phyloP scores from a whole-genome alignment of 768 basidiomycete genomes.

The Astraeus odoratus region DNA sequence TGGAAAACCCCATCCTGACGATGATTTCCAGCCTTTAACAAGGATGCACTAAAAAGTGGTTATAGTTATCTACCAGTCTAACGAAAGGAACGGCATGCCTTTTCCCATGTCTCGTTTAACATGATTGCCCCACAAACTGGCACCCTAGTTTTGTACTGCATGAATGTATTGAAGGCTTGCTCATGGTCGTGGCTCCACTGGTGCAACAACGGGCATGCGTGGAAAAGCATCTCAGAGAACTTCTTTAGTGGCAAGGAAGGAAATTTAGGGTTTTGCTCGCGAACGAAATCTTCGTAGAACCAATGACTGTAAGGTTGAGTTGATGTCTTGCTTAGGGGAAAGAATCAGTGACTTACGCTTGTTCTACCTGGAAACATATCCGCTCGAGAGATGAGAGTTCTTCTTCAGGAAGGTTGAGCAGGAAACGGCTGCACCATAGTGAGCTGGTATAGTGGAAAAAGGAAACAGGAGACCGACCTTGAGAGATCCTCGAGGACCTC shows the following conservation, averaged over 20 bases:
- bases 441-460: constrained; percentile 8
- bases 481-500: constrained; percentile 89
- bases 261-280: constrained; percentile 81
- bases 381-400: constrained; percentile 89
- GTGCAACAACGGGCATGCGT: constrained; percentile 73
- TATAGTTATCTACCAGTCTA: constrained; percentile 7
- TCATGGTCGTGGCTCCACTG: constrained; percentile 84
- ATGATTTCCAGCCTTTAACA: constrained; percentile 97
- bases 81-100: constrained; percentile 44
- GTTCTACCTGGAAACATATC: constrained; percentile 97
- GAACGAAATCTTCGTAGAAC: constrained; percentile 99
- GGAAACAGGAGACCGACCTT: constrained; percentile 46
- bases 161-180: constrained; percentile 80
- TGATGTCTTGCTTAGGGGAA: constrained; percentile 6
- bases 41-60: constrained; percentile 67
- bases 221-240: constrained; percentile 90
- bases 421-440: constrained; percentile 66
- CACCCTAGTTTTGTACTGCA: constrained; percentile 94
- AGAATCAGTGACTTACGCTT: constrained; percentile 69
- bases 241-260: constrained; percentile 86
- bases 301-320: constrained; percentile 65
- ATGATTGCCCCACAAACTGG: constrained; percentile 98
- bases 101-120: constrained; percentile 87
- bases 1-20: constrained; percentile 98
- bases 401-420: constrained; percentile 91